A percentile compares a stretch with the other conserved stretches of the same genome.
These are phyloP conservation scores for Haplosporangium sp. DNA, from an alignment of 371 early-diverging fungal genomes.

Conservation along the genomic window DNA sequence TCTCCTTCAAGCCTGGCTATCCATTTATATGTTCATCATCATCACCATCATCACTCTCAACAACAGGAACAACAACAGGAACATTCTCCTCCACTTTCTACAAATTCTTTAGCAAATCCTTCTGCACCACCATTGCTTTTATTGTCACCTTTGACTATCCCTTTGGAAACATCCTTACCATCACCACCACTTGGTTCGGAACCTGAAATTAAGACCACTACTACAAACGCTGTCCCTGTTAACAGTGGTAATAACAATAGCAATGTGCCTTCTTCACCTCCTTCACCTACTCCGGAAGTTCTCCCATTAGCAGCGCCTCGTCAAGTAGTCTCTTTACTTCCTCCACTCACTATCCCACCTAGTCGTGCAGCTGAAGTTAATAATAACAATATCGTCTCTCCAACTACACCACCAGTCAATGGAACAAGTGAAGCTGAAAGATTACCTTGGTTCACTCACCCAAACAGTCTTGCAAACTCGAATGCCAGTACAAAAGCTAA, in stretches of 20 bases:
- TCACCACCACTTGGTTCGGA: not conserved
- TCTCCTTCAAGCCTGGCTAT: conserved; percentile 46
- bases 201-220: not conserved
- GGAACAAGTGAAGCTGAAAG: not conserved
- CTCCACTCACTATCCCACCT: conserved; percentile 22
- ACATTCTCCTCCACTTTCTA: conserved; percentile 1
- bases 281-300: conserved; percentile 1
- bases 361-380: not conserved
- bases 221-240: too few relatives aligned
- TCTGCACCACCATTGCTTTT: conserved; percentile 13
- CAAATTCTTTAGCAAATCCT: not conserved
- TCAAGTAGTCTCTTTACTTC: conserved; percentile 16
- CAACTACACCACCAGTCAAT: not conserved
- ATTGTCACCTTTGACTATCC: conserved; percentile 24
- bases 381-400: not conserved
- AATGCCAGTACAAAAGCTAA: not conserved
- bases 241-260: not conserved
- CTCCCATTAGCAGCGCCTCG: conserved; percentile 5
- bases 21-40: conserved; percentile 47
- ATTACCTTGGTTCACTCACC: conserved; percentile 28
- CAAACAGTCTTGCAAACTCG: conserved; percentile 16
- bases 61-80: conserved; percentile 9
- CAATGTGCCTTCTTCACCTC: not conserved
- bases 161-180: not conserved
- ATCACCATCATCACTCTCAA: conserved; percentile 31